Evolutionary conservation across 192 early-diverging fungal genomes (phyloP).

Genomic region (Coemansia aciculifera): DNA sequence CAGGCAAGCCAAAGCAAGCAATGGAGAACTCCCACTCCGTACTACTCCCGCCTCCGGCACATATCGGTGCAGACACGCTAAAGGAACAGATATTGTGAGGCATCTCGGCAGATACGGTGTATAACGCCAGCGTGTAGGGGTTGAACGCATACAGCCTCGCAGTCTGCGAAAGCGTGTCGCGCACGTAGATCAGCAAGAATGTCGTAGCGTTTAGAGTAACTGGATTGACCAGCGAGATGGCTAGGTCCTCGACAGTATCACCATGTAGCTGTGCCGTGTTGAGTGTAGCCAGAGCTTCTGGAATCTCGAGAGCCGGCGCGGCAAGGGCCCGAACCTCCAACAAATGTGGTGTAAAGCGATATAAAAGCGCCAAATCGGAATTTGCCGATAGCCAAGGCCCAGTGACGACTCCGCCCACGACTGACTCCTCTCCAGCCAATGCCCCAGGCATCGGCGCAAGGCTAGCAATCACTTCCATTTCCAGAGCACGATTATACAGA

Average conservation of each 20-base stretch:
- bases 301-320: not conserved
- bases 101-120: slow-evolving; percentile 17
- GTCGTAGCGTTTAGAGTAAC: slow-evolving; percentile 22
- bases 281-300: slow-evolving; percentile 43
- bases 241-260: slow-evolving; percentile 26
- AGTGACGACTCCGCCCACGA: slow-evolving; percentile 16
- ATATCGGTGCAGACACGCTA: slow-evolving; percentile 30
- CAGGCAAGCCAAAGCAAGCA: slow-evolving; percentile 32
- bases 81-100: slow-evolving; percentile 29
- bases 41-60: slow-evolving; percentile 32
- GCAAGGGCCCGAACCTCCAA: slow-evolving; percentile 38
- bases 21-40: slow-evolving; percentile 48
- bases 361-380: slow-evolving; percentile 23
- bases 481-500: not conserved
- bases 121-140: slow-evolving; percentile 34
- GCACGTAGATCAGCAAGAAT: slow-evolving; percentile 29
- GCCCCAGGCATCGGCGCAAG: slow-evolving; percentile 32
- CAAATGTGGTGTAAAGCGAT: slow-evolving; percentile 30
- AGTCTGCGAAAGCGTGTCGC: slow-evolving; percentile 18
- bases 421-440: slow-evolving; percentile 6
- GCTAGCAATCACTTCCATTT: slow-evolving; percentile 34
- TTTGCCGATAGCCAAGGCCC: not conserved
- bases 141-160: slow-evolving; percentile 33
- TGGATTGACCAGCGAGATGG: slow-evolving; percentile 27
- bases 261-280: slow-evolving; percentile 33